Evolutionary conservation across 768 basidiomycete species (phyloP).

Genomic region (Pilatotrama ljubarskyi): DNA sequence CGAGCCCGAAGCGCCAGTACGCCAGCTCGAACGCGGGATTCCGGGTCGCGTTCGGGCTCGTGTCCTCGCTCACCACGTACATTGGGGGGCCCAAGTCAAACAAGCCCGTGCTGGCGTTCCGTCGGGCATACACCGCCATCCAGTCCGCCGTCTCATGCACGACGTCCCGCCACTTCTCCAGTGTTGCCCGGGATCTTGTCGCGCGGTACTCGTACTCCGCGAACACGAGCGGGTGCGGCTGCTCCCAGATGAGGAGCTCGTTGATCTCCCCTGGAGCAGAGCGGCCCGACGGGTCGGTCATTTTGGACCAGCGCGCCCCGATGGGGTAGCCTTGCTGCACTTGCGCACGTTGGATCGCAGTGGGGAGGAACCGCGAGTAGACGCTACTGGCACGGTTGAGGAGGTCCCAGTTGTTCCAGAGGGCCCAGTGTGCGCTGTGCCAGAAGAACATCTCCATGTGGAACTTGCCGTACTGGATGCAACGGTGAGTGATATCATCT

Average conservation of each 20-base stretch:
- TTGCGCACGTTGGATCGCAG: constrained; percentile 48
- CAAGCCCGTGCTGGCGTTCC: constrained; percentile 44
- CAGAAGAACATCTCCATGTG: constrained; percentile 65
- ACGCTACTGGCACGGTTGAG: constrained; percentile 45
- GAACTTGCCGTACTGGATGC: constrained; percentile 46
- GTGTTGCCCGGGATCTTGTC: constrained; percentile 35
- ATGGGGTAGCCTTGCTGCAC: constrained; percentile 51
- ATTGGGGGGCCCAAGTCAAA: constrained; percentile 63
- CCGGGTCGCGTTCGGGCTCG: constrained; percentile 50
- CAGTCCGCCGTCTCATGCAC: constrained; percentile 56
- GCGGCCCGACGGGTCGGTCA: constrained; percentile 61
- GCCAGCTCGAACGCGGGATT: constrained; percentile 62
- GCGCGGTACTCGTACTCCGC: constrained; percentile 58
- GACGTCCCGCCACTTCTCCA: constrained; percentile 54
- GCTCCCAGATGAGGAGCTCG: constrained; percentile 64
- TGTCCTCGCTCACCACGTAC: constrained; percentile 59
- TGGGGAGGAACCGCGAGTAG: constrained; percentile 49
- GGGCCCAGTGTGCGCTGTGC: constrained; percentile 59
- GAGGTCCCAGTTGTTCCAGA: constrained; percentile 62
- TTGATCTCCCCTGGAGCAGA: constrained; percentile 62
- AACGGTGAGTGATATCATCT: neutral
- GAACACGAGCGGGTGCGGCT: constrained; percentile 59
- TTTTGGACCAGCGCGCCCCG: constrained; percentile 66
- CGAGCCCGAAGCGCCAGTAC: constrained; percentile 56
- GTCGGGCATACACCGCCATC: constrained; percentile 60